Conservation (phyloP, 2,329 filamentous ascomycete species). For the Diaporthe nobilis region DNA sequence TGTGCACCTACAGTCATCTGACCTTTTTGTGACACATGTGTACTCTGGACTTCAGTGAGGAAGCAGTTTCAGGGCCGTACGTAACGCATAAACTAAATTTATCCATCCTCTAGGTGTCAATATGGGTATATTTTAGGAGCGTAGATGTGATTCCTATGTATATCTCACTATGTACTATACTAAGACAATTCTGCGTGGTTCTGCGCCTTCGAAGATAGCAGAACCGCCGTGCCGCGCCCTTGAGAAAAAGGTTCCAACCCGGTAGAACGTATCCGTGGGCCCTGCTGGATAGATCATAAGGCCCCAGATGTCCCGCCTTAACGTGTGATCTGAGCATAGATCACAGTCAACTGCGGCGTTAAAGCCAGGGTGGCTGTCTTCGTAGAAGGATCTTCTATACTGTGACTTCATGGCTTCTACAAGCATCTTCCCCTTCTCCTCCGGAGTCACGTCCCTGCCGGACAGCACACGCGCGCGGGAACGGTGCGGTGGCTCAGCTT, state of each 20-base stretch:
- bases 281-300: not conserved
- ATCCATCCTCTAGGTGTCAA: not conserved
- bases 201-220: not conserved
- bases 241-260: not conserved
- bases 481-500: not conserved
- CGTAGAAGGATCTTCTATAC: not conserved
- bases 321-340: not conserved
- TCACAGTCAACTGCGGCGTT: not conserved
- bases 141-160: too few species aligned
- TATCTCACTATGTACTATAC: not conserved
- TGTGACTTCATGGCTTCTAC: not conserved
- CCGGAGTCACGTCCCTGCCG: not conserved
- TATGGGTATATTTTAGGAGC: too few species aligned
- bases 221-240: not conserved
- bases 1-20: not conserved
- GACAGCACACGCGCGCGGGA: too few species aligned
- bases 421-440: rapidly evolving
- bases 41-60: too few species aligned
- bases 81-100: too few species aligned
- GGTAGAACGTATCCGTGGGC: not conserved
- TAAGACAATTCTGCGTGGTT: not conserved
- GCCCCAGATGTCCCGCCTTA: conserved; percentile 12
- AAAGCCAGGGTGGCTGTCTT: not conserved
- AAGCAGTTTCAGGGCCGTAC: too few species aligned
- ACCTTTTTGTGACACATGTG: not conserved